Conservation (phyloP, 495 filamentous ascomycete species). For the Neurospora sp. region DNA sequence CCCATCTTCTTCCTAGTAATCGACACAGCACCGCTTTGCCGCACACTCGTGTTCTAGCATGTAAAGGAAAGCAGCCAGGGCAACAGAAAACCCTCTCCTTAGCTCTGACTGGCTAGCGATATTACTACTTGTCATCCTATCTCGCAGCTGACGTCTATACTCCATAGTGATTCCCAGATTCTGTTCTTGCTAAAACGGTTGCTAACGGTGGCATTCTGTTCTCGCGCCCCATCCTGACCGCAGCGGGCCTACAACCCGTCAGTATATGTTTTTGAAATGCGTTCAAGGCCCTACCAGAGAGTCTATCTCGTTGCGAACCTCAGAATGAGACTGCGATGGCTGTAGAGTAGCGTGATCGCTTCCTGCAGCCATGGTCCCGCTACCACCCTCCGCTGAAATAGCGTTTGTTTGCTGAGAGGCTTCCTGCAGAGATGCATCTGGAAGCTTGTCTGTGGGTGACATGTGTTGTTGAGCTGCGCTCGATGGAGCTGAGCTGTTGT, state of each 20-base stretch:
- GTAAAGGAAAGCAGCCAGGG: neutral
- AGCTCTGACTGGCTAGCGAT: neutral
- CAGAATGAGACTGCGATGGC: conserved; percentile 8
- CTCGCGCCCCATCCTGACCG: conserved; percentile 16
- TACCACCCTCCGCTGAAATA: neutral
- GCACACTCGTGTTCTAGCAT: neutral
- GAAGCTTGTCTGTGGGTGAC: neutral
- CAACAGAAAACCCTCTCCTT: neutral
- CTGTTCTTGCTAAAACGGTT: conserved; percentile 34
- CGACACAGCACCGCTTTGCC: neutral
- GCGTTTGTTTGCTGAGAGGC: conserved; percentile 1
- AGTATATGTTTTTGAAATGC: conserved; percentile 2
- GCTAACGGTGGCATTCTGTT: conserved; percentile 20
- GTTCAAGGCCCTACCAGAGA: conserved; percentile 22
- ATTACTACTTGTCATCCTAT: conserved; percentile 13
- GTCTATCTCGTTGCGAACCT: conserved; percentile 27
- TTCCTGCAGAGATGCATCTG: neutral
- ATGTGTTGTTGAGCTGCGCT: conserved; percentile 27
- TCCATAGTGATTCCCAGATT: conserved; percentile 48
- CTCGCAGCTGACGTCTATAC: conserved; percentile 35
- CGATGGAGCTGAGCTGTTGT: conserved; percentile 15
- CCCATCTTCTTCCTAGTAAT: neutral
- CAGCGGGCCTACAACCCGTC: conserved; percentile 14
- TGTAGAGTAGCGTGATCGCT: conserved; percentile 7
- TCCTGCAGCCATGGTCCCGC: neutral